Evolutionary conservation across 192 early-diverging fungal species (phyloP), one percentile per base, ranked within the genome.

Genomic region (Funneliformis geosporum): DNA sequence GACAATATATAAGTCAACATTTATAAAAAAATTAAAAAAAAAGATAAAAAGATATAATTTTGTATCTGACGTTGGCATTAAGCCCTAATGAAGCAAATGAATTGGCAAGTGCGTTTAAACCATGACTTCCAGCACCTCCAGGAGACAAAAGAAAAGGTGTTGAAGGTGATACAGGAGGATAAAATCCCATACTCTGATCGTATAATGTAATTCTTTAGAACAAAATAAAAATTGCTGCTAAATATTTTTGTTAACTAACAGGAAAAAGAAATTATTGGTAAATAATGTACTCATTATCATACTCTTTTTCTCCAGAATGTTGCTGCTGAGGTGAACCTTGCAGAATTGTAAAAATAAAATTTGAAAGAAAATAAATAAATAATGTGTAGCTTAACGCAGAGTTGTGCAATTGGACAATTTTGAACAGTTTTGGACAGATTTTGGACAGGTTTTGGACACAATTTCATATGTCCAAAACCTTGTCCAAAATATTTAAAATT

Each of bases 51-150:
- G 18, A 73, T 8, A 65, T n/a, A 33, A 3, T 64, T 27, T 38
- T 42, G 7, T 23, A 43, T 8, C 75, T 74, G 11, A 76, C 55
- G 8, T 43, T 76, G 12, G 39, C 23, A 9, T 64, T 76, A 64
- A 80, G 78, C 28, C 74, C 75, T 46, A 80, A 67, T 16, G 72
- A 74, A 14, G 80, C 80, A 64, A 80, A 77, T 7, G 80, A 76
- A 40, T 77, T 66, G 16, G 72, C 73, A 28, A 80, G 40, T 11
- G 80, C 46, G 60, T 60, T 79, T 27, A 78, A 43, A 44, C 75
- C 65, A 60, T 46, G 47, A 25, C 55, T 38, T 59, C 42, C 21
- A 18, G 16, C 40, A 12, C 67, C 21, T 39, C 47, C 75, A 42
- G 74, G 55, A 3, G 64, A 59, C 46, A 76, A 27, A 23, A 62